These are phyloP conservation scores for Exophiala sp. DNA, from an alignment of 2,329 filamentous ascomycete species.

Conservation along the genomic window DNA sequence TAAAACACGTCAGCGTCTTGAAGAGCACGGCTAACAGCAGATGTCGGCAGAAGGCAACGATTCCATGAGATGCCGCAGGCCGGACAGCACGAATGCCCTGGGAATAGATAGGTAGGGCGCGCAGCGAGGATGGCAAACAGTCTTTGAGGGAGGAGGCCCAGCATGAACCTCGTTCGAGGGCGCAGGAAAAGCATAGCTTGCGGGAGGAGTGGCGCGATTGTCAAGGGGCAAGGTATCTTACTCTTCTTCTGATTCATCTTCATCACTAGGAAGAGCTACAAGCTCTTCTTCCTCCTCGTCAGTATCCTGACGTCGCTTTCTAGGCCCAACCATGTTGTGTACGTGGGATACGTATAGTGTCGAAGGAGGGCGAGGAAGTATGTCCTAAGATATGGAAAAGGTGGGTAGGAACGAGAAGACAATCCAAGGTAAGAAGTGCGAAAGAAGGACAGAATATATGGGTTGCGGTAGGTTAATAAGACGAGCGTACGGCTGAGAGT, in stretches of 20 bases:
- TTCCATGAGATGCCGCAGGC: too few species aligned
- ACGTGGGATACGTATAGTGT: conserved; percentile 7
- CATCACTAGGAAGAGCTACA: conserved; percentile 45
- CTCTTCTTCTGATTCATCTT: conserved; percentile 48
- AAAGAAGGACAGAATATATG: conserved; percentile 31
- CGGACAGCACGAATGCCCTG: too few species aligned
- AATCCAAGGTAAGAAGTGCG: conserved; percentile 34
- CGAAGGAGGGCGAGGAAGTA: conserved; percentile 2
- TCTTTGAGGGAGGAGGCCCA: too few species aligned
- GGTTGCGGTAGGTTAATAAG: conserved; percentile 24
- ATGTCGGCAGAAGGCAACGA: too few species aligned
- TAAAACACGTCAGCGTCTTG: conserved; percentile 1
- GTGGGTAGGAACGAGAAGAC: conserved; percentile 7
- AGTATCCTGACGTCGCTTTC: conserved; percentile 47
- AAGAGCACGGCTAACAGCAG: neutral
- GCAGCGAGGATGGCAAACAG: too few species aligned
- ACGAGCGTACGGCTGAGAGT: conserved; percentile 16
- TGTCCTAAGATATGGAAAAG: neutral
- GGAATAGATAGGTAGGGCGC: too few species aligned
- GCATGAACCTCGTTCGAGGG: too few species aligned
- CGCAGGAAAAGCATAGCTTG: neutral
- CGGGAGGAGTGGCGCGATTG: neutral
- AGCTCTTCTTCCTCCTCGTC: conserved; percentile 46
- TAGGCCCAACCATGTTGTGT: conserved; percentile 39
- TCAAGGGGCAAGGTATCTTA: conserved; percentile 26